Percentiles rank a stretch among this genome's conserved stretches.
phyloP scores from a whole-genome alignment of 1,284 basidiomycete species.

The Malassezia japonica region DNA sequence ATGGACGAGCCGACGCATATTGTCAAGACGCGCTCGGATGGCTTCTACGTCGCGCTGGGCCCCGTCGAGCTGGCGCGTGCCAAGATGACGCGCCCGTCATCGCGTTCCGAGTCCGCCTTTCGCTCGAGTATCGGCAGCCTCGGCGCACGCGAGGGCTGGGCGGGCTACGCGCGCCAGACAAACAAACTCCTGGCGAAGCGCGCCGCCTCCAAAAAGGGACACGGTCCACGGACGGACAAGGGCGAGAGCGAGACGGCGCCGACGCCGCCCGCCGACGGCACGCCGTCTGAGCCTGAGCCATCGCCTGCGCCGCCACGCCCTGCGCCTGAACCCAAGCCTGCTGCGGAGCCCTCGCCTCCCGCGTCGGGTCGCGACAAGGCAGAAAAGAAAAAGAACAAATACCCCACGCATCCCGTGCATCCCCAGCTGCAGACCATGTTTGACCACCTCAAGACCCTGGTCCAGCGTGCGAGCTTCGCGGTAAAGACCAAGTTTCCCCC shows the following conservation, averaged over 20 bases:
- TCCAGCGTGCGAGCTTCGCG: constrained; percentile 49
- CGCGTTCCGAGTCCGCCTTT: constrained; percentile 10
- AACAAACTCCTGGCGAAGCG: constrained; percentile 33
- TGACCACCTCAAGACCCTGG: constrained; percentile 58
- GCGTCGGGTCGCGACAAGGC: constrained; percentile 33
- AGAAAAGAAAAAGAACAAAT: constrained; percentile 48
- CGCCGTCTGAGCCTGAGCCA: neutral
- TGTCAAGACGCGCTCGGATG: constrained; percentile 84
- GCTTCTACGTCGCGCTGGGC: constrained; percentile 66
- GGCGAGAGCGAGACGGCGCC: neutral
- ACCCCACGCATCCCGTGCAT: constrained; percentile 51
- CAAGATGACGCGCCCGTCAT: constrained; percentile 17
- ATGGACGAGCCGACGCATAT: constrained; percentile 82
- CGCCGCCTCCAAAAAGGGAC: constrained; percentile 11
- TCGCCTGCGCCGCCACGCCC: neutral
- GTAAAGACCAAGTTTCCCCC: constrained; percentile 79
- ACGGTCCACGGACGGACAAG: neutral
- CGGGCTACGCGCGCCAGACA: constrained; percentile 27
- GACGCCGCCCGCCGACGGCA: neutral
- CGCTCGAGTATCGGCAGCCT: constrained; percentile 6
- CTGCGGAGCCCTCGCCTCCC: neutral
- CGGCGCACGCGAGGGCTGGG: constrained; percentile 7
- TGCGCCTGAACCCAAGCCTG: neutral
- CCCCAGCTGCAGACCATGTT: constrained; percentile 60
- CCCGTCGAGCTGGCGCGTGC: constrained; percentile 38